These are phyloP conservation scores for Paracoccidioides brasiliensis DNA, from an alignment of 2,329 filamentous ascomycete species.

Conservation along the genomic window DNA sequence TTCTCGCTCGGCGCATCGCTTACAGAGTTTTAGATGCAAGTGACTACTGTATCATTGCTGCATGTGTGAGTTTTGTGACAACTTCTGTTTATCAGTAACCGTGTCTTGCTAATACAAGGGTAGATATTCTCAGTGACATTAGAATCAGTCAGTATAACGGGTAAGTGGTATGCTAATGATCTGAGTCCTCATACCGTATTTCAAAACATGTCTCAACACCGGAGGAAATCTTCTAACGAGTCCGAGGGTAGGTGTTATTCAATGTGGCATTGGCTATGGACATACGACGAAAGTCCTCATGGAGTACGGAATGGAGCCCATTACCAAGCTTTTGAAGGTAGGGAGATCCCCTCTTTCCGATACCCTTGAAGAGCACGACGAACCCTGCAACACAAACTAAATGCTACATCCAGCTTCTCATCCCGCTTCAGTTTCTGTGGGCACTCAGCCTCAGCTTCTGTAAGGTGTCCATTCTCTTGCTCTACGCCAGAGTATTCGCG, in stretches of 20 bases:
- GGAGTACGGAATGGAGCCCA: slow-evolving; percentile 11
- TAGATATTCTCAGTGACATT: slow-evolving; percentile 15
- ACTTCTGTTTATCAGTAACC: not conserved
- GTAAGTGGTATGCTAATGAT: not conserved
- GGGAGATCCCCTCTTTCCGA: not conserved
- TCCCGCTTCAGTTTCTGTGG: slow-evolving; percentile 17
- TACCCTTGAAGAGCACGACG: not conserved
- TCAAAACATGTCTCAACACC: not conserved
- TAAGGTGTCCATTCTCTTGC: slow-evolving; percentile 14
- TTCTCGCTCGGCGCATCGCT: slow-evolving; percentile 13
- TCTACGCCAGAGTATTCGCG: slow-evolving; percentile 15
- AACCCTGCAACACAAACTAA: not conserved
- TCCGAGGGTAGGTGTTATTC: slow-evolving; percentile 8
- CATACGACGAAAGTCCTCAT: slow-evolving; percentile 10
- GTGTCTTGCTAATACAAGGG: not conserved
- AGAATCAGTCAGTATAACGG: slow-evolving; percentile 15
- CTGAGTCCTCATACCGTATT: too few species aligned
- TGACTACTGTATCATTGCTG: slow-evolving; percentile 15
- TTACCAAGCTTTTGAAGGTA: slow-evolving; percentile 11
- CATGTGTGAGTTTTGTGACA: slow-evolving; percentile 9
- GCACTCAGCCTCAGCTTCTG: slow-evolving; percentile 15
- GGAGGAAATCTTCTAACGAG: not conserved
- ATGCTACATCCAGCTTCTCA: slow-evolving; percentile 9
- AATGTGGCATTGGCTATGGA: slow-evolving; percentile 15
- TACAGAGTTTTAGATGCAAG: slow-evolving; percentile 12